These are phyloP conservation scores for Kwoniella shandongensis DNA, from an alignment of 768 basidiomycete genomes.

Conservation along the genomic window DNA sequence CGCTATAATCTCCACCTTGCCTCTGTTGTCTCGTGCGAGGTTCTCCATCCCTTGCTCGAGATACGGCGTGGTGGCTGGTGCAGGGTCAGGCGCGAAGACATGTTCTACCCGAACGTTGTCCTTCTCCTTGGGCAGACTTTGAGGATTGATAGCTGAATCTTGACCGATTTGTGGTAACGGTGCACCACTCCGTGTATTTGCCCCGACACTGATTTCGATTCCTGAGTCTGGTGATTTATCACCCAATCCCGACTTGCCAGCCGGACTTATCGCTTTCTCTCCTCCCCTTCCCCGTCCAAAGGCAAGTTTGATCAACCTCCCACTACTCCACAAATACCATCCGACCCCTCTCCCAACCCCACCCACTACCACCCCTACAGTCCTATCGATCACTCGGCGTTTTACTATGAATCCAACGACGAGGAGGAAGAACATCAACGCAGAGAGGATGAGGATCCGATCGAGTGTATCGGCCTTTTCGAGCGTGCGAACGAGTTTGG, in stretches of 20 bases:
- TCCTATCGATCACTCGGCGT: conserved; percentile 77
- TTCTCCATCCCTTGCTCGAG: too few relatives aligned
- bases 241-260: too few relatives aligned
- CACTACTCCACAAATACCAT: conserved; percentile 66
- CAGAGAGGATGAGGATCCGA: conserved; percentile 77
- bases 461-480: conserved; percentile 92
- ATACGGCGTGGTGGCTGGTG: too few relatives aligned
- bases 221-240: neutral
- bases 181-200: neutral
- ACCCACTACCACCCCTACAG: conserved; percentile 57
- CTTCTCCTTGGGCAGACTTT: neutral
- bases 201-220: neutral
- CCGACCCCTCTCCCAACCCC: conserved; percentile 60
- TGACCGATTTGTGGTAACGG: neutral
- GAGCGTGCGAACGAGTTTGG: conserved; percentile 78
- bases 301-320: conserved; percentile 24
- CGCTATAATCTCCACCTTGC: conserved; percentile 11
- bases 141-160: conserved; percentile 7
- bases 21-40: neutral
- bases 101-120: too few relatives aligned
- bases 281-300: conserved; percentile 25
- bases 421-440: conserved; percentile 77
- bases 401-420: conserved; percentile 85
- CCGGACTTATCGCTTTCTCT: neutral
- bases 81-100: too few relatives aligned